Evolutionary conservation across 805 yeast species (phyloP), one percentile per base, ranked within the genome.

Genomic region (Saccharomycopsis amapae): DNA sequence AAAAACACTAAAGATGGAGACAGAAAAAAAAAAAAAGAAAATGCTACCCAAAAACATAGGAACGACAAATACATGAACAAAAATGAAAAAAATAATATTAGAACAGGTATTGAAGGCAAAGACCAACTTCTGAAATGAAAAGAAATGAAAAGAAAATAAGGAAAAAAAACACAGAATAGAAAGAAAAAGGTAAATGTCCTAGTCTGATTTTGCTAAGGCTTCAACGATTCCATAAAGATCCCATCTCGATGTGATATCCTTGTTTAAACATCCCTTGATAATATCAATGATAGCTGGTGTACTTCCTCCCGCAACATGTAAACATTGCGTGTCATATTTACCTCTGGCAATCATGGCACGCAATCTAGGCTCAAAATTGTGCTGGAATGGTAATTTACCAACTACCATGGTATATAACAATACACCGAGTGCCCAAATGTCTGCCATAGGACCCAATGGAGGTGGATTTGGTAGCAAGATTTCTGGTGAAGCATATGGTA

Each of bases 401-500:
- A 78, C 73, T 24, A 80, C 62, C 76, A 87, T 73, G 1, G 94
- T 79, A 61, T 76, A 88, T 3, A 82, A 55, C 52, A 84, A 64
- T 0, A 88, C 85, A 3, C 97, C 97, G 38, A 85, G 70, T 0
- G 96, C 95, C 97, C 97, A 89, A 4, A 85, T 72, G 63, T 89
- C 97, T 1, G 89, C 81, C 33, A 76, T 65, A 2, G 85, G 80
- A 2, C 82, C 81, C 57, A 56, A 62, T 46, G 49, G 80, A 67
- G 56, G 79, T 66, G 87, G 85, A 37, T 70, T 69, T 1, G 84
- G 81, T 34, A 88, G 64, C 15, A 87, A 68, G 34, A 51, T 51
- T 59, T 89, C 96, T 0, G 97, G 97, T 0, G 95, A 76, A 0
- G 96, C 95, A 60, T 87, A 89, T 0, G 97, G 96, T 26, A 89